Evolutionary conservation across 768 basidiomycete species (phyloP).

Genomic region (Psilocybe cubensis): DNA sequence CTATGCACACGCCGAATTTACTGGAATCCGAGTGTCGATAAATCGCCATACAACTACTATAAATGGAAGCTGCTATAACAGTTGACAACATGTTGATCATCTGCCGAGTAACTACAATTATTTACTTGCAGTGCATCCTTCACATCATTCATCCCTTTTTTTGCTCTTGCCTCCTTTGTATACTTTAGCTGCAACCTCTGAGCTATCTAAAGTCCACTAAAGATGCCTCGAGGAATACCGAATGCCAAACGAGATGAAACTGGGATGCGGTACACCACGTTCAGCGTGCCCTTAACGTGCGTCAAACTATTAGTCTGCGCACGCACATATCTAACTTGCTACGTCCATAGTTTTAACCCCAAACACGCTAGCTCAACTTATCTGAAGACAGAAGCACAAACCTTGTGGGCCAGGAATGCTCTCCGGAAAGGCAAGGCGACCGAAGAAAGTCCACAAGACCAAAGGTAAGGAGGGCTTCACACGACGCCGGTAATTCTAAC

Average conservation of each 20-base stretch:
- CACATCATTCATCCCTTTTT: background rate
- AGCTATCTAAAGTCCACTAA: background rate
- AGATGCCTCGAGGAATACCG: slow-evolving; percentile 83
- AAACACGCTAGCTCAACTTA: slow-evolving; percentile 82
- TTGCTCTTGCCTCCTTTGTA: background rate
- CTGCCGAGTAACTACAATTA: background rate
- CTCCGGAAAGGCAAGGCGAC: slow-evolving; percentile 51
- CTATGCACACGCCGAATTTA: background rate
- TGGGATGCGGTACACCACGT: slow-evolving; percentile 80
- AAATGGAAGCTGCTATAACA: background rate
- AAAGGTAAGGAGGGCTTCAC: slow-evolving; percentile 43
- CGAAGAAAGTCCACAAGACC: slow-evolving; percentile 44
- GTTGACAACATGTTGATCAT: background rate
- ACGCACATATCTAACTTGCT: slow-evolving; percentile 7
- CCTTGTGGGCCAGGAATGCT: slow-evolving; percentile 73
- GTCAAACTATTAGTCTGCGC: slow-evolving; percentile 18
- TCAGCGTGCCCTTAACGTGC: slow-evolving; percentile 79
- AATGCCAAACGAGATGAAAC: slow-evolving; percentile 82
- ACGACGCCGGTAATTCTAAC: slow-evolving; percentile 22
- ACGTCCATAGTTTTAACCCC: slow-evolving; percentile 62
- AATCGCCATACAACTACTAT: background rate
- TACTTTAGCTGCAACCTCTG: background rate
- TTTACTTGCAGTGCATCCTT: background rate
- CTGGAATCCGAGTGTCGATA: background rate
- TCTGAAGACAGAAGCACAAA: slow-evolving; percentile 76